phyloP scores from a whole-genome alignment of 192 early-diverging fungal species.

The Coemansia sp. region DNA sequence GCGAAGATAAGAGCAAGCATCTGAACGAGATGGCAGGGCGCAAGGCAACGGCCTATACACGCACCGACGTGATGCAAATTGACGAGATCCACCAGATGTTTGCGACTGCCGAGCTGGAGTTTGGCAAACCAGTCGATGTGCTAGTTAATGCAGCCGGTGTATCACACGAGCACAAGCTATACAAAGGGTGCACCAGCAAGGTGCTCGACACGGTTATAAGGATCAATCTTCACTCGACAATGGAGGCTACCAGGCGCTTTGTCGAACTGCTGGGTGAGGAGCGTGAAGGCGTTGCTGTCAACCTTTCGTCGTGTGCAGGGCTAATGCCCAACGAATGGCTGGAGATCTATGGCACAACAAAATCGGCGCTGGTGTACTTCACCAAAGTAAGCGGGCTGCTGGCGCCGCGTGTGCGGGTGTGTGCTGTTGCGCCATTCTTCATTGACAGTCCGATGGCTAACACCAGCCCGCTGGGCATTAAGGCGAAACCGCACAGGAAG shows the following conservation, averaged over 20 bases:
- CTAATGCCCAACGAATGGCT: slow-evolving; percentile 8
- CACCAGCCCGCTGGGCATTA: background rate
- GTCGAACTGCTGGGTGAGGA: slow-evolving; percentile 13
- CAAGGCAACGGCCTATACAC: slow-evolving; percentile 10
- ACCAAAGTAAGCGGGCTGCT: slow-evolving; percentile 17
- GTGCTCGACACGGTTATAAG: slow-evolving; percentile 8
- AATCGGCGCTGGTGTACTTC: slow-evolving; percentile 31
- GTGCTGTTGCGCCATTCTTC: slow-evolving; percentile 34
- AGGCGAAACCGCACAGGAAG: background rate
- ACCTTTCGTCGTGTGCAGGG: slow-evolving; percentile 25
- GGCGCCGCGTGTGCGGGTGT: slow-evolving; percentile 29
- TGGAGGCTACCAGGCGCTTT: slow-evolving; percentile 22
- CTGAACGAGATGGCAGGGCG: background rate
- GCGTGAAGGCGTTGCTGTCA: slow-evolving; percentile 20
- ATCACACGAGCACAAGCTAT: slow-evolving; percentile 17
- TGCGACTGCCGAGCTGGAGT: slow-evolving; percentile 10
- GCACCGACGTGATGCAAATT: slow-evolving; percentile 13
- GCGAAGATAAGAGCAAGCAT: slow-evolving; percentile 7
- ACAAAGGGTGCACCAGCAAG: slow-evolving; percentile 11
- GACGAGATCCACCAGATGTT: slow-evolving; percentile 24
- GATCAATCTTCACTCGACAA: slow-evolving; percentile 22
- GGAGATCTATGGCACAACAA: slow-evolving; percentile 33
- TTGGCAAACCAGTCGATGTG: slow-evolving; percentile 35
- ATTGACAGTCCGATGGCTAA: slow-evolving; percentile 29
- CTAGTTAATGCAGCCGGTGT: slow-evolving; percentile 52